Percentiles rank a stretch among this genome's conserved stretches.
phyloP scores from a whole-genome alignment of 2,329 filamentous ascomycete species.

The Paraconiothyrium sp. region DNA sequence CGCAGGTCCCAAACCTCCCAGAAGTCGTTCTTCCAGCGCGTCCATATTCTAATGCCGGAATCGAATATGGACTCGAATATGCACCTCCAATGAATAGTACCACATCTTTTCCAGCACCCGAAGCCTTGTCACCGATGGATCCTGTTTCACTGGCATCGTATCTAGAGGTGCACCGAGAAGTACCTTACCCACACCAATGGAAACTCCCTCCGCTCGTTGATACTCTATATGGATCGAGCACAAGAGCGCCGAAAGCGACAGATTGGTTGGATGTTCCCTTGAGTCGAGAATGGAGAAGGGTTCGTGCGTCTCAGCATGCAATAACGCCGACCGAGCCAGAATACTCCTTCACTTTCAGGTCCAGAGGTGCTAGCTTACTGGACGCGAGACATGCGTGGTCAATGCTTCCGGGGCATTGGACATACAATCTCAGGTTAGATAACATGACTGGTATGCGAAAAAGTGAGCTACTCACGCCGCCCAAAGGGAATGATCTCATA shows the following conservation, averaged over 20 bases:
- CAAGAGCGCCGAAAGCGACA: slow-evolving; percentile 19
- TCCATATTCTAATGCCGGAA: not conserved
- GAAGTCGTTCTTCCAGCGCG: slow-evolving; percentile 15
- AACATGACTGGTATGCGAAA: slow-evolving; percentile 34
- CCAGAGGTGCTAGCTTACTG: slow-evolving; percentile 33
- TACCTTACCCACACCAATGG: slow-evolving; percentile 47
- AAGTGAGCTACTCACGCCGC: slow-evolving; percentile 32
- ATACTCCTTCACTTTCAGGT: slow-evolving; percentile 39
- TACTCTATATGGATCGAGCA: slow-evolving; percentile 34
- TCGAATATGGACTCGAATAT: not conserved
- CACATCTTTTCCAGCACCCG: slow-evolving; percentile 12
- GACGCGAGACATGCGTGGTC: slow-evolving; percentile 39
- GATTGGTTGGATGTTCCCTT: slow-evolving; percentile 40
- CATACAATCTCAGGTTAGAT: slow-evolving; percentile 41
- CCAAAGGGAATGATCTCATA: slow-evolving; percentile 29
- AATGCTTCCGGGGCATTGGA: slow-evolving; percentile 37
- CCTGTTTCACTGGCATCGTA: slow-evolving; percentile 31
- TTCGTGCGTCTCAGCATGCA: slow-evolving; percentile 27
- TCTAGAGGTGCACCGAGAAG: slow-evolving; percentile 40
- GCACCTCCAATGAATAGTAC: slow-evolving; percentile 15
- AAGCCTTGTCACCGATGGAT: slow-evolving; percentile 18
- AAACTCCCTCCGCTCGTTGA: slow-evolving; percentile 29
- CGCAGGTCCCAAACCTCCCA: slow-evolving; percentile 12
- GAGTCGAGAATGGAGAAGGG: slow-evolving; percentile 33
- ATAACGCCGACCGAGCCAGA: slow-evolving; percentile 24